A percentile compares a stretch with the other conserved stretches of the same genome.
Evolutionary conservation across 805 yeast genomes (phyloP).

Genomic region (Spathaspora passalidarum): DNA sequence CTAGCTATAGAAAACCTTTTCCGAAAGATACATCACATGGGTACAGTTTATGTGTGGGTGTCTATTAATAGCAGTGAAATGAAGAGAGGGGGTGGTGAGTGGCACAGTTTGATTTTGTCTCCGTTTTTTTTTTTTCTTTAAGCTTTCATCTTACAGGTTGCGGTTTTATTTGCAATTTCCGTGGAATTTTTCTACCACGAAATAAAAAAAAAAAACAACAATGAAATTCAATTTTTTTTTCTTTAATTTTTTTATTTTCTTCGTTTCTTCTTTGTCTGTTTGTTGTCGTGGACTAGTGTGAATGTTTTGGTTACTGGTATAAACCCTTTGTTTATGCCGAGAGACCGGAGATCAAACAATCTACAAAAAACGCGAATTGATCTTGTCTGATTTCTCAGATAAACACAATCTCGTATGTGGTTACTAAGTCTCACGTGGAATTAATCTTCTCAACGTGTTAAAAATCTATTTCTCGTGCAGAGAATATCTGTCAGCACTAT

Average conservation of each 20-base stretch:
- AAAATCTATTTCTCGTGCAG: no score
- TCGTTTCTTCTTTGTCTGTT: no score
- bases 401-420: no score
- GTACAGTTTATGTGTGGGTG: background rate
- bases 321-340: background rate
- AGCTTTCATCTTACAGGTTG: background rate
- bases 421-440: no score
- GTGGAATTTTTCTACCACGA: background rate
- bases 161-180: background rate
- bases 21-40: no score
- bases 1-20: background rate
- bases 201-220: no score
- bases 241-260: background rate
- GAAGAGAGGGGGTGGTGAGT: background rate
- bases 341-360: background rate
- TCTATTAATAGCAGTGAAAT: background rate
- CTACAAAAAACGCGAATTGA: no score
- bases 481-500: no score
- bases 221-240: background rate
- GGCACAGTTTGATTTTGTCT: background rate
- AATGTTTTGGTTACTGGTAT: background rate
- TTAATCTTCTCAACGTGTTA: no score
- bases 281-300: no score
- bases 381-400: no score
- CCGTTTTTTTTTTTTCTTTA: background rate